These are phyloP conservation scores for Nicotiana otophora DNA, from an alignment of 257 asterid genomes.

Conservation along the genomic window DNA sequence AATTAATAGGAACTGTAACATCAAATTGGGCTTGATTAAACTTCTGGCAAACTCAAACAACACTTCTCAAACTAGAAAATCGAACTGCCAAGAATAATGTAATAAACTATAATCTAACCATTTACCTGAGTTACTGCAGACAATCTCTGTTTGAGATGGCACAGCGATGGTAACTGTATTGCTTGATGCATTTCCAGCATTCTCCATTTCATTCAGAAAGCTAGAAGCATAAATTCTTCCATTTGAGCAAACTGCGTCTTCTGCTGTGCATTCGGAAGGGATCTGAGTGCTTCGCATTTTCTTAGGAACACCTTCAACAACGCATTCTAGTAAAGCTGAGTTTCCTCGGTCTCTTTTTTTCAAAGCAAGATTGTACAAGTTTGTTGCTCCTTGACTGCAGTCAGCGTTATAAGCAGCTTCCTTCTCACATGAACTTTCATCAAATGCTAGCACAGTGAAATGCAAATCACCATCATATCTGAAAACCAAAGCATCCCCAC, in stretches of 20 bases:
- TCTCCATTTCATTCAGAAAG: conserved; percentile 11
- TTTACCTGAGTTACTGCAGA: conserved; percentile 43
- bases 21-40: background rate
- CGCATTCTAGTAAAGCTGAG: conserved; percentile 37
- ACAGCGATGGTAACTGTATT: conserved; percentile 51
- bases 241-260: conserved; percentile 18
- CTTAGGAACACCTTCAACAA: conserved; percentile 56
- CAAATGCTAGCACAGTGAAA: conserved; percentile 71
- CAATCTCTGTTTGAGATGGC: conserved; percentile 35
- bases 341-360: conserved; percentile 60
- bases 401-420: conserved; percentile 49
- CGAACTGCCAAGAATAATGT: background rate
- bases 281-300: conserved; percentile 46
- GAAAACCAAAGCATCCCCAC: conserved; percentile 44
- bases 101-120: background rate
- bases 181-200: conserved; percentile 22
- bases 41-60: background rate
- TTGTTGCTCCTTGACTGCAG: conserved; percentile 51
- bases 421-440: conserved; percentile 71
- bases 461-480: conserved; percentile 66
- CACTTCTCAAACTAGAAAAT: conserved; percentile 1
- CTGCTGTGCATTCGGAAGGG: conserved; percentile 30
- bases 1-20: background rate
- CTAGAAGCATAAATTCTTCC: conserved; percentile 2
- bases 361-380: conserved; percentile 19